Evolutionary conservation across 148 eudicot species (phyloP).

Genomic region (Bassia scoparia): DNA sequence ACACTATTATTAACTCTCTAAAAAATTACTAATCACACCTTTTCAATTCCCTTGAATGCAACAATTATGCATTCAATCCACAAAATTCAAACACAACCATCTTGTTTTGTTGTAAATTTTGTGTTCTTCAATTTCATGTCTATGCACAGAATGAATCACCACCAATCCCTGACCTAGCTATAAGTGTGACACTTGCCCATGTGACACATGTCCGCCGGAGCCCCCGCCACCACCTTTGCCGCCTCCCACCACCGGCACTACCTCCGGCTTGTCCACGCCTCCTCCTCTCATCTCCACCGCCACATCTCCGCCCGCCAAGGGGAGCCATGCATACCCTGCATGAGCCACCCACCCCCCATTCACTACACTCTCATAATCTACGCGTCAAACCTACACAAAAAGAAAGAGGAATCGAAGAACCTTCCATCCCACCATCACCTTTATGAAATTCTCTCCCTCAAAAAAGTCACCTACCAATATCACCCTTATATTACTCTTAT

Average conservation of each 20-base stretch:
- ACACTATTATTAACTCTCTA: background rate
- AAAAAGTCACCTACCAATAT: slow-evolving; percentile 19
- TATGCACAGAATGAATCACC: slow-evolving; percentile 15
- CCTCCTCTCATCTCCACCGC: slow-evolving; percentile 33
- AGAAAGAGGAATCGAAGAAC: slow-evolving; percentile 17
- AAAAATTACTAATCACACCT: background rate
- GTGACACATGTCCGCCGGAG: slow-evolving; percentile 21
- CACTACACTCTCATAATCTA: background rate
- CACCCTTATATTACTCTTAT: slow-evolving; percentile 21
- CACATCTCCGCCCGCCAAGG: slow-evolving; percentile 34
- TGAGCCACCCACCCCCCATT: slow-evolving; percentile 21
- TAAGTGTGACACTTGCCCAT: slow-evolving; percentile 49
- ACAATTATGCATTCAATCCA: slow-evolving; percentile 15
- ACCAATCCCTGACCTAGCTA: slow-evolving; percentile 30
- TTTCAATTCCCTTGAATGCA: slow-evolving; percentile 9
- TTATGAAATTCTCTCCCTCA: slow-evolving; percentile 14
- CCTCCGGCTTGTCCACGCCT: slow-evolving; percentile 26
- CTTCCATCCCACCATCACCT: slow-evolving; percentile 19
- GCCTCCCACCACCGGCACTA: slow-evolving; percentile 10
- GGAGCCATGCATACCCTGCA: slow-evolving; percentile 22
- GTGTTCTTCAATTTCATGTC: background rate
- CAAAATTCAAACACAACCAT: slow-evolving; percentile 1
- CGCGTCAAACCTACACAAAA: slow-evolving; percentile 19
- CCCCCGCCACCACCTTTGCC: slow-evolving; percentile 26
- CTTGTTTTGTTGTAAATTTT: slow-evolving; percentile 1